Evolutionary conservation across 2,329 filamentous ascomycete species (phyloP), one percentile per base, ranked within the genome.

Genomic region (Gaeumannomyces tritici): DNA sequence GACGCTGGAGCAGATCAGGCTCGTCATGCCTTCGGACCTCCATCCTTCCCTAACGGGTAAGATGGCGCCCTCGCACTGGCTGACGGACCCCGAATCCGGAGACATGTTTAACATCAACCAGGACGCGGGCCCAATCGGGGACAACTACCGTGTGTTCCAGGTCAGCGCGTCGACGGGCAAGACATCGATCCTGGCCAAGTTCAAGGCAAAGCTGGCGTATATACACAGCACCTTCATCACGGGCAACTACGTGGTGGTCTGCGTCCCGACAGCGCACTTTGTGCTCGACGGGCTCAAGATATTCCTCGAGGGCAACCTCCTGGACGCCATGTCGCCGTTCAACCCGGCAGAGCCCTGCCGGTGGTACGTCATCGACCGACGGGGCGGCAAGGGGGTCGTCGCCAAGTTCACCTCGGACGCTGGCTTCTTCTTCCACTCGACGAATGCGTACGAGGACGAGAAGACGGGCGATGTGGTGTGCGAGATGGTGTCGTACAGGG

Each of bases 71-170:
- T 84, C 91, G 0, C 91, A 96, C 71, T 84, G 87, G 0, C 85
- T 88, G 62, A 81, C 83, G 0, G 90, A 95, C 70, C 89, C 88
- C 0, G 73, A 75, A 0, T 92, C 87, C 0, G 90, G 91, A 7
- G 90, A 95, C 66, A 70, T 89, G 8, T 93, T 84, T 79, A 96
- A 95, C 74, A 93, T 84, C 75, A 96, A 96, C 69, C 81, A 93
- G 24, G 80, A 85, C 0, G 71, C 90, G 27, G 86, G 85, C 0
- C 72, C 72, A 0, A 6, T 51, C 21, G 70, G 69, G 0, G 71
- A 83, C 0, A 83, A 79, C 0, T 93, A 93, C 70, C 85, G 88
- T 21, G 70, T 93, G 18, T 93, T 92, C 72, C 76, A 81, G 2
- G 82, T 85, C 2, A 86, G 82, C n/a, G 80, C 83, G 0, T 71